Evolutionary conservation across 106 monocot genomes (phyloP).

Genomic region (Dactylorhiza incarnata): DNA sequence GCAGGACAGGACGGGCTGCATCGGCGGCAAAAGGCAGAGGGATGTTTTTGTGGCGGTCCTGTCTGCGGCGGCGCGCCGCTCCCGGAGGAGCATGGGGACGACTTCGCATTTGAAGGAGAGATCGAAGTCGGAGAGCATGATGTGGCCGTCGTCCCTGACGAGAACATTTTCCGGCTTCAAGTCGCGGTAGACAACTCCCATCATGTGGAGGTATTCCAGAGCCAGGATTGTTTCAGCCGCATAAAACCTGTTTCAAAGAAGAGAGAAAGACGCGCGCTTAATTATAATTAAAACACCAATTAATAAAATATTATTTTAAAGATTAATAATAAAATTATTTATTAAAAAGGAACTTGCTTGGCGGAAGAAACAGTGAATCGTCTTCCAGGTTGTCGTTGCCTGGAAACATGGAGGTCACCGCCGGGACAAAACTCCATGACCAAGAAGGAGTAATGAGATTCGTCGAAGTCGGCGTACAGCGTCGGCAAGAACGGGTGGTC

Average conservation of each 20-base stretch:
- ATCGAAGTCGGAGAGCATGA: constrained; percentile 98
- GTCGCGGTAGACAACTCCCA: constrained; percentile 86
- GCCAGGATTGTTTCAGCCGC: constrained; percentile 71
- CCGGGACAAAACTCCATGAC: too few species aligned
- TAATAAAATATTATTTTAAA: too few species aligned
- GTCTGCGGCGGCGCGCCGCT: background rate
- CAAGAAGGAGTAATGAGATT: too few species aligned
- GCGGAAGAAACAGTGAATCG: constrained; percentile 43
- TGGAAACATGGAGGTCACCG: too few species aligned
- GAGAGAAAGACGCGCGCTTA: too few species aligned
- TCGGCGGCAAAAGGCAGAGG: constrained; percentile 48
- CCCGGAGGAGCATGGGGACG: constrained; percentile 54
- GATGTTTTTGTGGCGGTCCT: background rate
- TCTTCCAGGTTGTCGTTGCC: background rate
- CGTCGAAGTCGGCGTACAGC: constrained; percentile 44
- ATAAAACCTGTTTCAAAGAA: constrained; percentile 77
- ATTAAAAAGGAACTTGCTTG: constrained; percentile 15
- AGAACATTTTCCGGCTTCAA: constrained; percentile 96
- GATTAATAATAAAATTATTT: too few species aligned
- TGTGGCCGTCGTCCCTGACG: constrained; percentile 83
- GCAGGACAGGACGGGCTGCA: constrained; percentile 83
- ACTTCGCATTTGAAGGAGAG: constrained; percentile 86
- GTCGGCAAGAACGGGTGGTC: constrained; percentile 73
- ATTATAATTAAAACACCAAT: too few species aligned
- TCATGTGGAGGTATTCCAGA: constrained; percentile 94